Percentiles rank a stretch among this genome's conserved stretches.
phyloP scores from a whole-genome alignment of 768 basidiomycete genomes.

The Termitomyces sp. region DNA sequence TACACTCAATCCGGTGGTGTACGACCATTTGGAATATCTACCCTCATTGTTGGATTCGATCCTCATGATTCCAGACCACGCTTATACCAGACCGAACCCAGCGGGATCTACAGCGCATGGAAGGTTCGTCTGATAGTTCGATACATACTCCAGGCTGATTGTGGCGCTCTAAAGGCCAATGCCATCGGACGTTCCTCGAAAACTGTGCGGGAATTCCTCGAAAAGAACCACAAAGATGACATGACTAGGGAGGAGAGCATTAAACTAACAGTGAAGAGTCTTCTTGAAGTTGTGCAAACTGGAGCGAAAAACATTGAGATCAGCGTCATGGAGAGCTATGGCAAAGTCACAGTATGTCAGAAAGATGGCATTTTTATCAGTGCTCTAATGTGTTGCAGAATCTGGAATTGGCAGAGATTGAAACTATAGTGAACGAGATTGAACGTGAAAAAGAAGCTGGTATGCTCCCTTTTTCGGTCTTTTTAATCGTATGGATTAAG shows the following conservation, averaged over 20 bases:
- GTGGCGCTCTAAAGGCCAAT: constrained; percentile 67
- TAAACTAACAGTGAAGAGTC: constrained; percentile 91
- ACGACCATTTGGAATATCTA: constrained; percentile 96
- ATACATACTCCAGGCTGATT: background rate
- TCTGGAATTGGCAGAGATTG: constrained; percentile 83
- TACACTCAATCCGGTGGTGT: constrained; percentile 99
- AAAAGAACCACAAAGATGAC: constrained; percentile 96
- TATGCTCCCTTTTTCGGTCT: constrained; percentile 29
- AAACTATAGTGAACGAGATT: constrained; percentile 87
- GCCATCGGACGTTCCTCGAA: constrained; percentile 98
- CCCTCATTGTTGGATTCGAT: constrained; percentile 95
- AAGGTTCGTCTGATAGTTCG: constrained; percentile 53
- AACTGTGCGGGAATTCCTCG: constrained; percentile 96
- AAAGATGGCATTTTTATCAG: background rate
- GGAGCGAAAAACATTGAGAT: constrained; percentile 99
- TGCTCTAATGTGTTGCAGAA: constrained; percentile 46
- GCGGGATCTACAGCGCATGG: constrained; percentile 98
- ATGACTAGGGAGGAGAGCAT: constrained; percentile 86
- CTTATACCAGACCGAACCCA: constrained; percentile 95
- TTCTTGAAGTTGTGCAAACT: constrained; percentile 97
- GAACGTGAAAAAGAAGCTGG: constrained; percentile 97
- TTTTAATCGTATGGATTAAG: background rate
- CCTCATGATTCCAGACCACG: constrained; percentile 85
- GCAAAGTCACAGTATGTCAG: constrained; percentile 76
- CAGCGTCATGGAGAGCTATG: constrained; percentile 94